Evolutionary conservation across 139 green algal genomes (phyloP), one percentile per base, ranked within the genome.

Genomic region (Ettlia oleoabundans): DNA sequence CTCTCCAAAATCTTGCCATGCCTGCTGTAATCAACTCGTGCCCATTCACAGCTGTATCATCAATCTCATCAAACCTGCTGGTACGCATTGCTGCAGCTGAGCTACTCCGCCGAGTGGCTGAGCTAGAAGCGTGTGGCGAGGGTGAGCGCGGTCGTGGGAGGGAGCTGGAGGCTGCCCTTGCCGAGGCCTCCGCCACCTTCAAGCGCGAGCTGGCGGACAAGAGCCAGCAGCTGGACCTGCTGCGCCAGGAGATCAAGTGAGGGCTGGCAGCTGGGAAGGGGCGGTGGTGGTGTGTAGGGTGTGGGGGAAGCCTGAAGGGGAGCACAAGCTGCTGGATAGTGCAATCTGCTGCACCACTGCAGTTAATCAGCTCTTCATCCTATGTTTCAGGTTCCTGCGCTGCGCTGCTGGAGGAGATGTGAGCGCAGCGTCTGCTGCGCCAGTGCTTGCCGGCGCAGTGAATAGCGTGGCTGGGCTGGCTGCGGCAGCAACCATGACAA

Each of bases 121-220:
- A 87, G 43, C 79, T 91, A 72, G 81, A 82, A 30, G 72, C 68
- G 13, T 28, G 72, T 22, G 83, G 82, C 30, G 88, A 90, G 41
- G 80, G 80, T 1, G 88, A 92, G 85, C 77, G 83, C 0, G 63
- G 70, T 43, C 78, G 84, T 61, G 87, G 90, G 13, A 43, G 30
- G 1, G 86, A 90, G 65, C 66, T 92, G 41, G 91, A 95, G 76
- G 73, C 68, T 7, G 87, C 90, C 0, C 81, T 94, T 24, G 78
- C 67, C 35, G 86, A 93, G 66, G 87, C 91, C 28, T 89, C 90
- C 4, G 62, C 82, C 26, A 77, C 93, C 37, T 94, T 92, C 84
- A 92, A 91, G 71, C 71, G 84, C 2, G 91, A 94, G 85, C 85
- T 94, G 52, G 74, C 78, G 6, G 84, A 88, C 35, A 94, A 94